Percentiles rank a stretch among this genome's conserved stretches.
phyloP scores from a whole-genome alignment of 2,329 filamentous ascomycete species.

The Chalaropsis ovoidea region DNA sequence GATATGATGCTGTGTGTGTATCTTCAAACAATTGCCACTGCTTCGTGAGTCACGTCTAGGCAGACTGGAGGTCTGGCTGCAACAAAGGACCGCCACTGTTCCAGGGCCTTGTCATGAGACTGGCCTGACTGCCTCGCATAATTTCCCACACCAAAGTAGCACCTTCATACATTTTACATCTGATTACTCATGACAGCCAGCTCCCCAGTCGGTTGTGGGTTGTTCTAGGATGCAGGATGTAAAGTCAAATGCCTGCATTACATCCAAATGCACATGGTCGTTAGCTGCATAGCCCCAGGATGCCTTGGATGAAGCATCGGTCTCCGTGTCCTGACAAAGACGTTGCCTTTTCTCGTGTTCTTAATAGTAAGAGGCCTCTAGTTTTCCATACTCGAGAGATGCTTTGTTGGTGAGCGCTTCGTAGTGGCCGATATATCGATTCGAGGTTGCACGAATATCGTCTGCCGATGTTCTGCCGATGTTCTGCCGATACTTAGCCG shows the following conservation, averaged over 20 bases:
- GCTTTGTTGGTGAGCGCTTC: neutral
- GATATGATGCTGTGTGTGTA: too few species aligned
- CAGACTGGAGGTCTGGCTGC: too few species aligned
- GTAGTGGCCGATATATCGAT: neutral
- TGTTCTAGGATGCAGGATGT: neutral
- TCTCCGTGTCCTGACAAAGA: too few species aligned
- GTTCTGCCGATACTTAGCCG: neutral
- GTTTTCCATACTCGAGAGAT: too few species aligned
- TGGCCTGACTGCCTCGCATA: neutral
- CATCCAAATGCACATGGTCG: too few species aligned
- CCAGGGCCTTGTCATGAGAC: neutral
- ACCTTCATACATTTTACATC: neutral
- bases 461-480: neutral
- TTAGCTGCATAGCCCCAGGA: neutral
- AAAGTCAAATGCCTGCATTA: neutral
- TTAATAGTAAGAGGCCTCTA: too few species aligned
- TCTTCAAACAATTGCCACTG: too few species aligned
- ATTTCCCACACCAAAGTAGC: neutral
- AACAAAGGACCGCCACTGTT: neutral
- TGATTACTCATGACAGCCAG: neutral
- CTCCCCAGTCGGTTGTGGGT: neutral
- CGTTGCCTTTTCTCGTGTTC: too few species aligned
- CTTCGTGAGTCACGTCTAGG: too few species aligned
- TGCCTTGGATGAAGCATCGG: neutral
- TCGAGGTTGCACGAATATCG: constrained; percentile 2